phyloP scores from a whole-genome alignment of 768 basidiomycete species.

The Coprinellus micaceus region DNA sequence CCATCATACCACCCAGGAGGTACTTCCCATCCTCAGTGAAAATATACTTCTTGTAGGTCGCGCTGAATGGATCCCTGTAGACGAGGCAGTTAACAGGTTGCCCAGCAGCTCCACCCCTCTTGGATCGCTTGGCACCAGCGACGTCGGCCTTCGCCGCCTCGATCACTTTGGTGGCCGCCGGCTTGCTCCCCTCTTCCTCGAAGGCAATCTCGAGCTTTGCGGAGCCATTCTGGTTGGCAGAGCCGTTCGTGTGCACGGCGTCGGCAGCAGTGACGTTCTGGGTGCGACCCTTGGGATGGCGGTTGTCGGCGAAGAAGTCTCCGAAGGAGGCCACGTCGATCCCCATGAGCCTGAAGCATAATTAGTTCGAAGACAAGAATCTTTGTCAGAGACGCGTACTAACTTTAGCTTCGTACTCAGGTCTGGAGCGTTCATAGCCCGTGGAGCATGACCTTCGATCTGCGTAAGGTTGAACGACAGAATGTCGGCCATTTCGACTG shows the following conservation, averaged over 20 bases:
- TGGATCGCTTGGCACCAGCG: conserved; percentile 1
- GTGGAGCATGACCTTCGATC: conserved; percentile 27
- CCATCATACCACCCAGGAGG: conserved; percentile 75
- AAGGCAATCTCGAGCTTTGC: conserved; percentile 13
- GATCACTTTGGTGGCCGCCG: not conserved
- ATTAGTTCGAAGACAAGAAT: too few relatives aligned
- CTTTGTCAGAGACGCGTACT: too few relatives aligned
- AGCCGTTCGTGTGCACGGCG: conserved; percentile 6
- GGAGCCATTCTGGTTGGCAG: conserved; percentile 8
- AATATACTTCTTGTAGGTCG: conserved; percentile 73
- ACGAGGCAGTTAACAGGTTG: conserved; percentile 53
- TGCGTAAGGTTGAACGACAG: conserved; percentile 70
- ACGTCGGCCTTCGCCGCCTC: not conserved
- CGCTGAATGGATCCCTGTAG: conserved; percentile 71
- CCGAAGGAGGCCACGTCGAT: conserved; percentile 64
- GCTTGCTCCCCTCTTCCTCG: conserved; percentile 4
- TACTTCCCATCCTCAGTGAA: conserved; percentile 70
- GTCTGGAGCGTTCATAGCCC: too few relatives aligned
- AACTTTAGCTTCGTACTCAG: too few relatives aligned
- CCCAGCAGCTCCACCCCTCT: conserved; percentile 18
- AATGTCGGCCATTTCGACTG: conserved; percentile 71
- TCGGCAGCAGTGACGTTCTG: conserved; percentile 11
- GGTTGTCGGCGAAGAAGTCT: conserved; percentile 65
- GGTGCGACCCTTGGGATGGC: conserved; percentile 15
- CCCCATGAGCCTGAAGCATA: conserved; percentile 29